Evolutionary conservation across 1,139 yeast species (phyloP).

Genomic region (Candida frijolesensis): DNA sequence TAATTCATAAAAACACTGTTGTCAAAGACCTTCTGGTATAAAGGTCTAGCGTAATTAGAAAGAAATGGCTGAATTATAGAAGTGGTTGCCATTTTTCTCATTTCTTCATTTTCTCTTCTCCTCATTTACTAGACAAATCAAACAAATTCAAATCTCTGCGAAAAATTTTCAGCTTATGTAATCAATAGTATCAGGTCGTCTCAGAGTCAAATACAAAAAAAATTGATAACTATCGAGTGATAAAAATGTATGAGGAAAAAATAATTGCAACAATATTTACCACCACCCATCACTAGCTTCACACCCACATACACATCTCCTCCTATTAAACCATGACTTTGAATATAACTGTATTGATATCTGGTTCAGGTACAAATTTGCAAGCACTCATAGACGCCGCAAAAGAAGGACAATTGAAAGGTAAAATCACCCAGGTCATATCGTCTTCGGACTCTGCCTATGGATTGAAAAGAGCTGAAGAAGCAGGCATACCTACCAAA

Average conservation of each 20-base stretch:
- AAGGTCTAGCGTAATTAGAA: neutral
- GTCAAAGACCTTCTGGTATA: neutral
- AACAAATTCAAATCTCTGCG: neutral
- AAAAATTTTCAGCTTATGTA: constrained; percentile 2
- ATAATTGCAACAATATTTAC: neutral
- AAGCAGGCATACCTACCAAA: constrained; percentile 66
- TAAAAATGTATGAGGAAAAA: neutral
- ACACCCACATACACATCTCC: neutral
- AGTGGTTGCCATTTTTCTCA: neutral
- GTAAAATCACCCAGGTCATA: constrained; percentile 69
- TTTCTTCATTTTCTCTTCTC: neutral
- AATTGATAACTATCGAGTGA: neutral
- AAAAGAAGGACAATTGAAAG: constrained; percentile 43
- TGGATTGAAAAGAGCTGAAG: constrained; percentile 77
- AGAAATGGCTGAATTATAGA: neutral
- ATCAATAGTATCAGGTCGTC: too few relatives aligned
- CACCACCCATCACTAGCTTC: neutral
- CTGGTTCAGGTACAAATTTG: constrained; percentile 92
- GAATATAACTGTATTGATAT: constrained; percentile 74
- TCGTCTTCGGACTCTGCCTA: constrained; percentile 84
- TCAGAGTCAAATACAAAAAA: constrained; percentile 3
- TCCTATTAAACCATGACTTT: constrained; percentile 12
- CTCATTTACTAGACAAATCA: neutral
- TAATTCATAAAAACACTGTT: neutral
- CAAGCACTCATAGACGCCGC: constrained; percentile 90